phyloP scores from a whole-genome alignment of 495 filamentous ascomycete genomes.

The Aspergillus carlsbadensis region DNA sequence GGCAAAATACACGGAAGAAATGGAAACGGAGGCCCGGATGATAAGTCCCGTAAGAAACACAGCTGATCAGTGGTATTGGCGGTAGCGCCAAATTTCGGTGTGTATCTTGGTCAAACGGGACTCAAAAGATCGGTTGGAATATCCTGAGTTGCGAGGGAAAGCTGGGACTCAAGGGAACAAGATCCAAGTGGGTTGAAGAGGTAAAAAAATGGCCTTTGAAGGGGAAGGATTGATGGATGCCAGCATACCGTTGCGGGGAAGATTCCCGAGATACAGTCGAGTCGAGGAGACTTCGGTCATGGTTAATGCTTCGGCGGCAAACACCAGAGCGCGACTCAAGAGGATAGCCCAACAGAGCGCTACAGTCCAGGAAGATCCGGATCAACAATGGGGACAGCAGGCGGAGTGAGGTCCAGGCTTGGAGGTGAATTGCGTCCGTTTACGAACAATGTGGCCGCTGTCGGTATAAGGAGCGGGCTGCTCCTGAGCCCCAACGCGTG shows the following conservation, averaged over 20 bases:
- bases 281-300: conserved; percentile 80
- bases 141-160: conserved; percentile 15
- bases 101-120: conserved; percentile 10
- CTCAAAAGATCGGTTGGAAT: conserved; percentile 17
- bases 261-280: conserved; percentile 94
- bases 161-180: conserved; percentile 12
- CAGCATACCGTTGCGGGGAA: conserved; percentile 91
- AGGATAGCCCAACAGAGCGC: conserved; percentile 10
- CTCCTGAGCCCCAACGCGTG: conserved; percentile 12
- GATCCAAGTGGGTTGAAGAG: conserved; percentile 19
- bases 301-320: conserved; percentile 17
- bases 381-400: conserved; percentile 4
- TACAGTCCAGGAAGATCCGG: conserved; percentile 15
- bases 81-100: conserved; percentile 1
- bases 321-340: conserved; percentile 7
- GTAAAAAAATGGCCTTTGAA: conserved; percentile 15
- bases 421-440: conserved; percentile 10
- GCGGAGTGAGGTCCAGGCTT: conserved; percentile 4
- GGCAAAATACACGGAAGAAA: conserved; percentile 5
- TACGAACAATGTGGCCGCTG: background rate
- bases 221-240: conserved; percentile 32
- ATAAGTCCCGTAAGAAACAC: background rate
- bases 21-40: background rate
- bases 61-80: background rate
- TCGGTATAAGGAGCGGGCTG: conserved; percentile 2